Evolutionary conservation across 179 eudicot genomes (phyloP), one percentile per base, ranked within the genome.

Genomic region (Camellia oleifera): DNA sequence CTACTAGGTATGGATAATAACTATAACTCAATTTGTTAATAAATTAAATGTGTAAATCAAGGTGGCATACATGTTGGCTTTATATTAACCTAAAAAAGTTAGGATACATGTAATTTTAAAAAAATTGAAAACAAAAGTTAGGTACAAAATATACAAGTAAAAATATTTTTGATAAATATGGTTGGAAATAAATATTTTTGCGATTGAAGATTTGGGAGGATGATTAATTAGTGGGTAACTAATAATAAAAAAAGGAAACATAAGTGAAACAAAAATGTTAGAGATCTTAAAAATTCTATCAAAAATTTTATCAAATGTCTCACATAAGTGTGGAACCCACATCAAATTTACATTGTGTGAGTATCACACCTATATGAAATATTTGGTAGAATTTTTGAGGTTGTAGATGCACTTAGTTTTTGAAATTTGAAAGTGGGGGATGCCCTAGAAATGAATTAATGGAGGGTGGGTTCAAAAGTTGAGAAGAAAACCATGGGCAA

Each of bases 401-500:
- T n/a, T 0, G 2, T 61, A 4, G 26, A 61, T 5, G 65, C 65
- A n/a, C 65, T 61, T 23, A 61, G 65, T 4, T 42, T 44, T 68
- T 68, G 50, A 12, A 12, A 68, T 32, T 68, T 42, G n/a, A 42
- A 44, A 68, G 18, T 68, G 17, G 15, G 52, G 52, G 8, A 4
- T 42, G 6, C 52, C 17, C 6, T 42, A 3, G 72, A 44, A 44
- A 68, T 68, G 18, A 68, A 42, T 42, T 20, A 32, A 32, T 68
- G 72, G 72, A 44, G 44, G 20, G 72, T 44, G 72, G 72, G 72
- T 68, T 32, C 52, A 12, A 68, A 68, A 45, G 46, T 15, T 68
- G 52, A 13, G 46, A 5, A 45, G 20, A 14, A 68, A 42, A 8
- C 14, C 3, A 64, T 3, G 3, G 68, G 23, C 20, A 12, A 67